Evolutionary conservation across 2,329 filamentous ascomycete species (phyloP).

Genomic region (Septoria linicola): DNA sequence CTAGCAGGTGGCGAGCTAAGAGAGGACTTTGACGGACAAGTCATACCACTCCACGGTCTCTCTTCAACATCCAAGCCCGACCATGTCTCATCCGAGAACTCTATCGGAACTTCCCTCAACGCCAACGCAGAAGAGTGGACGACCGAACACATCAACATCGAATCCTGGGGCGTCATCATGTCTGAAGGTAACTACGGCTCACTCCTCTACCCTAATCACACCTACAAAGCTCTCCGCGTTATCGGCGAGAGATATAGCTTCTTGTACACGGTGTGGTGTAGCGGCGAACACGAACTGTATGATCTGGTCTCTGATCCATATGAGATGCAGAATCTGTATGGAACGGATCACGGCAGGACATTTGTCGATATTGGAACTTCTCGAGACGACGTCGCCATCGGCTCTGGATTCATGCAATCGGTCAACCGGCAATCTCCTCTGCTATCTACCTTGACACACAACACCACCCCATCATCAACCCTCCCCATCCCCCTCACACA

Average conservation of each 20-base stretch:
- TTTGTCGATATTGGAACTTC: not conserved
- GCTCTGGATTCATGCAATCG: not conserved
- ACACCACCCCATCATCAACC: too few relatives aligned
- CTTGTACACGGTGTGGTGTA: constrained; percentile 69
- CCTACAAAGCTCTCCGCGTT: constrained; percentile 36
- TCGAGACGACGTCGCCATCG: not conserved
- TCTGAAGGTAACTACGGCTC: constrained; percentile 37
- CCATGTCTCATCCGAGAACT: not conserved
- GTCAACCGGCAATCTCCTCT: too few relatives aligned
- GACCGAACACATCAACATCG: constrained; percentile 43
- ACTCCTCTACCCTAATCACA: constrained; percentile 32
- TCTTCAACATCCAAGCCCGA: not conserved
- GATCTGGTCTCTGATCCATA: constrained; percentile 41
- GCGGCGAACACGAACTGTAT: constrained; percentile 65
- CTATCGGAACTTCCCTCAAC: not conserved
- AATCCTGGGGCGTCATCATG: constrained; percentile 43
- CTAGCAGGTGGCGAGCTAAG: constrained; percentile 35
- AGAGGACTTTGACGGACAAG: constrained; percentile 38
- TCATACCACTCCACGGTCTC: constrained; percentile 35
- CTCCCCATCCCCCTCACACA: constrained; percentile 3
- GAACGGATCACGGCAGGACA: not conserved
- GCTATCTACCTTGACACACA: too few relatives aligned
- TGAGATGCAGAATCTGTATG: constrained; percentile 27
- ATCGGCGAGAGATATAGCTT: constrained; percentile 52
- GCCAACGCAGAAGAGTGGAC: constrained; percentile 1